Evolutionary conservation across 208 protist species (phyloP), one percentile per base, ranked within the genome.

Genomic region (Crithidia brevicula): DNA sequence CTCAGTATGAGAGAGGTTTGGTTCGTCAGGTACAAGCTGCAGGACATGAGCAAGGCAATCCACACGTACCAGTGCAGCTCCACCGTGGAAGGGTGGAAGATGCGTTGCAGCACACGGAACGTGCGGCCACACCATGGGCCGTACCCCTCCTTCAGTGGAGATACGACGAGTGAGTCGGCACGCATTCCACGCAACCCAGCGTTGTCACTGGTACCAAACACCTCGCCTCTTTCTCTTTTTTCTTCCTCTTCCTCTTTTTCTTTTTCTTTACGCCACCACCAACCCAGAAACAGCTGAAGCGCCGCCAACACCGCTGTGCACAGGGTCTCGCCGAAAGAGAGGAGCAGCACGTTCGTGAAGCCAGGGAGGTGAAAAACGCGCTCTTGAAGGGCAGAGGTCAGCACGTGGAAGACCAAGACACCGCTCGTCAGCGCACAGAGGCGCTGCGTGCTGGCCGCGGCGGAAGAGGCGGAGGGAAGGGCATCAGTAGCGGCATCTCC

Each of bases 311-410:
- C 34, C 9, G 76, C 54, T 3, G 79, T 74, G 50, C 57, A 78
- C 3, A 77, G 23, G 4, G 68, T 59, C 54, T 88, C 79, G 9
- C 69, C 28, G 36, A 81, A 83, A 7, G 79, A 81, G 10, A 91
- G 64, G 16, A 83, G 47, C 40, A 78, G 47, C 16, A 74, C 61
- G 50, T 84, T 74, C n/a, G 72, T 46, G 68, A 86, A 87, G 25
- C 69, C 75, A 15, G 85, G 85, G 23, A 87, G 49, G 51, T 91
- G 76, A 52, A 91, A 91, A 3, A 91, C 67, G 1, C n/a, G 43
- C 45, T 91, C 82, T 50, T 87, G 77, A 0, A 82, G 23, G n/a
- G 72, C 23, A 9, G 82, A 81, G 27, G 67, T 78, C 20, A 82
- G 50, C 16, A 86, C 60, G 58, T 86, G 78, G 38, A 86, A 86